Conservation (phyloP, 768 basidiomycete species). For the Tricholoma flavovirens region DNA sequence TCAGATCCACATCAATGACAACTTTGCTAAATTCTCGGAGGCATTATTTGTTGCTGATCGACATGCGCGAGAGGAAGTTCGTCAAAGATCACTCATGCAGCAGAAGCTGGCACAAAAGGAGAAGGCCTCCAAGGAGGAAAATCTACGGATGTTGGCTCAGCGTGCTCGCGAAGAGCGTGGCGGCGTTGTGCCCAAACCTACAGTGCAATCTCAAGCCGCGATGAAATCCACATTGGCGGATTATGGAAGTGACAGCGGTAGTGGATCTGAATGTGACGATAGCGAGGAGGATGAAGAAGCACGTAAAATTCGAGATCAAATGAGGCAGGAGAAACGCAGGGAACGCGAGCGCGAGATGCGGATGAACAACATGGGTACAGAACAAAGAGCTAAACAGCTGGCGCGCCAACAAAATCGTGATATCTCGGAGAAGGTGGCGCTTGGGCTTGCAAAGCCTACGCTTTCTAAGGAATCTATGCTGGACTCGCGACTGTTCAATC, state of each 20-base stretch:
- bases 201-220: constrained; percentile 60
- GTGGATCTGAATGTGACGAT: constrained; percentile 54
- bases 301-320: constrained; percentile 79
- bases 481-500: constrained; percentile 96
- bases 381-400: constrained; percentile 92
- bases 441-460: constrained; percentile 96
- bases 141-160: constrained; percentile 88
- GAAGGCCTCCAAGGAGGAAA: constrained; percentile 95
- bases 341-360: constrained; percentile 97
- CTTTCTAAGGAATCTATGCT: constrained; percentile 95
- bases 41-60: constrained; percentile 92
- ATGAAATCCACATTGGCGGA: constrained; percentile 74
- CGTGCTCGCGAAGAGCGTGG: constrained; percentile 92
- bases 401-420: constrained; percentile 97
- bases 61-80: constrained; percentile 96
- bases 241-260: constrained; percentile 77
- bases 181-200: constrained; percentile 67
- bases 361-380: constrained; percentile 98
- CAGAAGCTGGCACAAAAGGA: constrained; percentile 99
- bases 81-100: constrained; percentile 95
- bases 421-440: constrained; percentile 97
- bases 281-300: constrained; percentile 79
- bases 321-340: constrained; percentile 86
- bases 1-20: constrained; percentile 97
- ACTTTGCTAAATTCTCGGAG: constrained; percentile 98